These are phyloP conservation scores for Choricystis sp. DNA, from an alignment of 139 green algal species.

Conservation along the genomic window DNA sequence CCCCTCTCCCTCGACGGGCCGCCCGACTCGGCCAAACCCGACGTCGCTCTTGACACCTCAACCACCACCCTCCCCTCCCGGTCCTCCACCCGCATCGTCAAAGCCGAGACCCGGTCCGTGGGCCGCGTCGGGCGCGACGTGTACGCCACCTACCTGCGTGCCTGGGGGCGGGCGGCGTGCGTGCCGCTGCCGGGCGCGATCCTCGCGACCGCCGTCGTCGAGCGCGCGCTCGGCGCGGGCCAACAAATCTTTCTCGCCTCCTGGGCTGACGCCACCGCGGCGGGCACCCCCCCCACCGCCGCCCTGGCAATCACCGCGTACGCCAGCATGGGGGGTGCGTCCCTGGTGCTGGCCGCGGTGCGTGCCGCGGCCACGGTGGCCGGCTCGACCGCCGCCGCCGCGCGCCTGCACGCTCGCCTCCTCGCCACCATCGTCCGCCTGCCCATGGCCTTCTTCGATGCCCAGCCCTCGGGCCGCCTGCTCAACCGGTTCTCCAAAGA, in stretches of 20 bases:
- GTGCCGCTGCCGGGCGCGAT: conserved; percentile 40
- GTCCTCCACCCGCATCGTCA: conserved; percentile 15
- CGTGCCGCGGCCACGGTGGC: conserved; percentile 25
- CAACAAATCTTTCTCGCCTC: conserved; percentile 62
- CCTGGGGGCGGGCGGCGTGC: conserved; percentile 30
- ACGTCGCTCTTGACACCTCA: too few species aligned
- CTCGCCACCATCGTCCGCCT: conserved; percentile 41
- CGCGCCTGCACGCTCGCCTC: conserved; percentile 24
- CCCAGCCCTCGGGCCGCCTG: conserved; percentile 59
- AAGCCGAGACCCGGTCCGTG: conserved; percentile 48
- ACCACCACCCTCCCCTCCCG: too few species aligned
- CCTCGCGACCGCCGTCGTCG: conserved; percentile 11
- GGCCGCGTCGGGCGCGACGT: conserved; percentile 46
- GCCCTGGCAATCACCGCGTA: conserved; percentile 46
- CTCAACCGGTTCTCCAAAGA: conserved; percentile 77
- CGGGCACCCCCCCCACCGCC: conserved; percentile 1
- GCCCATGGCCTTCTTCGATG: conserved; percentile 77
- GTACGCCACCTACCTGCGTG: conserved; percentile 56
- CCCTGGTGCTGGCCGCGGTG: conserved; percentile 25
- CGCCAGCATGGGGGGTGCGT: conserved; percentile 39
- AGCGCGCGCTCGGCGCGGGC: conserved; percentile 31
- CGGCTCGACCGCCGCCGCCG: conserved; percentile 24
- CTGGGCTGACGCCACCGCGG: conserved; percentile 32
- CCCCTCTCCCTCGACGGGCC: too few species aligned
- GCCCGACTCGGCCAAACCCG: too few species aligned